Percentiles rank a stretch among this genome's conserved stretches.
Evolutionary conservation across 2,329 filamentous ascomycete genomes (phyloP).

Genomic region (Ceratocystis cacaofunesta): DNA sequence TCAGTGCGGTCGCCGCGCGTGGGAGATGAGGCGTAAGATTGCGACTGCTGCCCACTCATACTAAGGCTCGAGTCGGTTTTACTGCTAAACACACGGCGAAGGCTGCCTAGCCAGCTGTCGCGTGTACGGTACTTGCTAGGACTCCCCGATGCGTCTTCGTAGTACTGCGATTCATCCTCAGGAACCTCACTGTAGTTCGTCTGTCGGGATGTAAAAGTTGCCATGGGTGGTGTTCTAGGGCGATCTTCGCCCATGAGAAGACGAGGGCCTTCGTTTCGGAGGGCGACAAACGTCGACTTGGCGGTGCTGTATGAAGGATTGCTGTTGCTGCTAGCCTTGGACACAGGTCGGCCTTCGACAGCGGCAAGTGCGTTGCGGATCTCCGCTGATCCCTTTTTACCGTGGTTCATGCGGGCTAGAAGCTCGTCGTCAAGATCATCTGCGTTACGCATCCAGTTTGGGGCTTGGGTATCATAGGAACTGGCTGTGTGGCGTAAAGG

Average conservation of each 20-base stretch:
- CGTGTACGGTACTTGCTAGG: constrained; percentile 42
- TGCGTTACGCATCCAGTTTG: constrained; percentile 31
- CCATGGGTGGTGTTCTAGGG: background rate
- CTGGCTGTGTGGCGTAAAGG: background rate
- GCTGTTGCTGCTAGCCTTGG: constrained; percentile 25
- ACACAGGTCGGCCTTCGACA: constrained; percentile 24
- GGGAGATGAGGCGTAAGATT: constrained; percentile 17
- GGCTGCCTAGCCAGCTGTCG: constrained; percentile 52
- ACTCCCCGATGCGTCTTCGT: constrained; percentile 32
- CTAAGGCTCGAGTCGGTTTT: constrained; percentile 23
- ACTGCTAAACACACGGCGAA: constrained; percentile 47
- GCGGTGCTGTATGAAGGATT: constrained; percentile 38
- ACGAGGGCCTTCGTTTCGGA: constrained; percentile 39
- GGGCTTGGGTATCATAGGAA: constrained; percentile 20
- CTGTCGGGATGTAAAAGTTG: constrained; percentile 18
- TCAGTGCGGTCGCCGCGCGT: constrained; percentile 25
- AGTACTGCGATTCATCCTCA: constrained; percentile 26
- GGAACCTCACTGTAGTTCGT: constrained; percentile 16
- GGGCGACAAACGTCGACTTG: constrained; percentile 34
- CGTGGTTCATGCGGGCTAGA: constrained; percentile 30
- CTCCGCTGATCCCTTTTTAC: constrained; percentile 13
- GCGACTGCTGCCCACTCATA: constrained; percentile 19
- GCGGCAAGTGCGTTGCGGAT: constrained; percentile 17
- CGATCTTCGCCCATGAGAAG: constrained; percentile 27
- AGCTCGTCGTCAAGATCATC: constrained; percentile 41